Conservation (phyloP, 306 rosid species). For the Luffa acutangula region DNA sequence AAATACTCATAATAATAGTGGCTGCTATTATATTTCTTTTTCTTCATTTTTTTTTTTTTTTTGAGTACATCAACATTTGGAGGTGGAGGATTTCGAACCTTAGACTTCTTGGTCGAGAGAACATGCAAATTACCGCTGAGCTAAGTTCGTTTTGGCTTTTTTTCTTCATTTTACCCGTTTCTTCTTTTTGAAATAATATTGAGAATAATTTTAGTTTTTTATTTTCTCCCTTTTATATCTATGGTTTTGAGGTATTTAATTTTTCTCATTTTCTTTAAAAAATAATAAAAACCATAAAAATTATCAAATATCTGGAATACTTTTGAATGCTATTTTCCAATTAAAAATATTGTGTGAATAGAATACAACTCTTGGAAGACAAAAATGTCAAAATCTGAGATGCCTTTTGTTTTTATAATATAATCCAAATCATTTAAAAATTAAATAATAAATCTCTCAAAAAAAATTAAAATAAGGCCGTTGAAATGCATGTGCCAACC, state of each 20-base stretch:
- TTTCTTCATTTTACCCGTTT: too few species aligned
- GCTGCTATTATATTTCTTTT: background rate
- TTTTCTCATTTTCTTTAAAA: too few species aligned
- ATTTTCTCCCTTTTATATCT: too few species aligned
- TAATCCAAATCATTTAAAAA: background rate
- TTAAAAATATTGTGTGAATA: background rate
- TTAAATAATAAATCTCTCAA: background rate
- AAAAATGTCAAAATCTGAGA: background rate
- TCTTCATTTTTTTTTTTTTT: too few species aligned
- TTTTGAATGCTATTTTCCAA: background rate
- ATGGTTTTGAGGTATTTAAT: too few species aligned
- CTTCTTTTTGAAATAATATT: too few species aligned
- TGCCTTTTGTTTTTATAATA: background rate
- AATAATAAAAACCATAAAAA: too few species aligned
- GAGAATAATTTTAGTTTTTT: background rate
- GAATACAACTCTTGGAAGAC: background rate
- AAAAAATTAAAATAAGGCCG: background rate
- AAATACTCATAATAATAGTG: background rate
- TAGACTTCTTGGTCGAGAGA: too few species aligned
- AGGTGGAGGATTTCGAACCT: too few species aligned
- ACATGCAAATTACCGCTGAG: too few species aligned
- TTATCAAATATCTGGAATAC: background rate
- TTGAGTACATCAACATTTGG: too few species aligned
- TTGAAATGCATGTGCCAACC: background rate
- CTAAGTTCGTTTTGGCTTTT: too few species aligned